Percentiles rank a stretch among this genome's conserved stretches.
Evolutionary conservation across 1,139 yeast genomes (phyloP).

Genomic region (Kurtzmaniella quercitrusa): DNA sequence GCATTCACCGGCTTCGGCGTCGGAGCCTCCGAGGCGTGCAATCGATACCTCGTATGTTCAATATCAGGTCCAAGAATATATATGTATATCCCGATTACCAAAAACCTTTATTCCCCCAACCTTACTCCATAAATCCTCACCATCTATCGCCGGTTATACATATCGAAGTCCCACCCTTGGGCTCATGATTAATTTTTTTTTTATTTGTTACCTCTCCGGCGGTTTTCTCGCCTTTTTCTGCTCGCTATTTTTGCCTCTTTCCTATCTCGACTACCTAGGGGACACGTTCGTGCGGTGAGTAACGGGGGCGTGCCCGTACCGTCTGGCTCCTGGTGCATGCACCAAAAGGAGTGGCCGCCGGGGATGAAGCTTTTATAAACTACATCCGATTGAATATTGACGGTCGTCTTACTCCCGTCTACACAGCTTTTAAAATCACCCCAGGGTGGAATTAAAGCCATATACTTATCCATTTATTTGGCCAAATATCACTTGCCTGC

Average conservation of each 20-base stretch:
- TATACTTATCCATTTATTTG: too few relatives aligned
- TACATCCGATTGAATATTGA: not conserved
- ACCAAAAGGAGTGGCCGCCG: not conserved
- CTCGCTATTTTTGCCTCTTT: not conserved
- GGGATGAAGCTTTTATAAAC: not conserved
- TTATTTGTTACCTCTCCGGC: not conserved
- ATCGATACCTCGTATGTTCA: not conserved
- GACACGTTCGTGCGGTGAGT: constrained; percentile 3
- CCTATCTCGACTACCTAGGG: not conserved
- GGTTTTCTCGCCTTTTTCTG: not conserved
- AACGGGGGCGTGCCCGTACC: constrained; percentile 1
- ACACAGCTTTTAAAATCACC: too few relatives aligned
- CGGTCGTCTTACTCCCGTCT: too few relatives aligned
- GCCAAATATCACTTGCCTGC: too few relatives aligned
- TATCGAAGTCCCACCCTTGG: too few relatives aligned
- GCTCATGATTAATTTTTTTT: too few relatives aligned
- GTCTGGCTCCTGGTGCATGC: not conserved
- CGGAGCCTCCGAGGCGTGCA: not conserved
- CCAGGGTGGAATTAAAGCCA: too few relatives aligned
- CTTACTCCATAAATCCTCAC: too few relatives aligned
- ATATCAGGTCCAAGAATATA: too few relatives aligned
- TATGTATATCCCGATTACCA: too few relatives aligned
- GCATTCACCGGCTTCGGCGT: not conserved
- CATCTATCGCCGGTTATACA: too few relatives aligned
- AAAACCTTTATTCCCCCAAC: too few relatives aligned